A percentile compares a stretch with the other conserved stretches of the same genome.
Conservation (phyloP, 2,329 filamentous ascomycete species). For the Aureobasidium lini region DNA sequence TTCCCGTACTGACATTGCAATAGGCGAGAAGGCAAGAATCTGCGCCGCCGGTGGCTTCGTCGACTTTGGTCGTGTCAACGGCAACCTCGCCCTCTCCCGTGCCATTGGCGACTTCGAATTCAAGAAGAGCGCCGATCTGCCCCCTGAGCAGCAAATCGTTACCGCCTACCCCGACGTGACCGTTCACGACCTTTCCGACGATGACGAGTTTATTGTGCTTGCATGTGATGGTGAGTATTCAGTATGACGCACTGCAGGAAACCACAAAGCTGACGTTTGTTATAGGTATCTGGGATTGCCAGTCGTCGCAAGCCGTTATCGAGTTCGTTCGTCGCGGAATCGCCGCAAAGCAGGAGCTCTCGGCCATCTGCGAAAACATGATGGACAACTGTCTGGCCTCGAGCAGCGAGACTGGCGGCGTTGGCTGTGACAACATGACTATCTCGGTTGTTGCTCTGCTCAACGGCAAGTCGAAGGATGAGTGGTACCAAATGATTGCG, state of each 20-base stretch:
- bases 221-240: slow-evolving; percentile 73
- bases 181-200: slow-evolving; percentile 78
- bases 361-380: slow-evolving; percentile 98
- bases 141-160: slow-evolving; percentile 97
- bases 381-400: slow-evolving; percentile 99
- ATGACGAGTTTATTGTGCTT: slow-evolving; percentile 92
- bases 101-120: slow-evolving; percentile 99
- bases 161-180: slow-evolving; percentile 94
- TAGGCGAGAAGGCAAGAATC: slow-evolving; percentile 92
- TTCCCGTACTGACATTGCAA: slow-evolving; percentile 17
- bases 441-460: slow-evolving; percentile 88
- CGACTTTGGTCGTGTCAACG: slow-evolving; percentile 96
- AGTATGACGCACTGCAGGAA: not conserved
- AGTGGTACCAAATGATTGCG: slow-evolving; percentile 96
- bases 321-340: slow-evolving; percentile 97
- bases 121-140: slow-evolving; percentile 96
- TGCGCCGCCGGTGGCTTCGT: slow-evolving; percentile 94
- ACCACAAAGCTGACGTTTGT: slow-evolving; percentile 16
- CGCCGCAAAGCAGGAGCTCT: slow-evolving; percentile 88
- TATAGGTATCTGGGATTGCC: slow-evolving; percentile 97
- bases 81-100: slow-evolving; percentile 90
- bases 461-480: slow-evolving; percentile 85
- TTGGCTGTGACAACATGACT: slow-evolving; percentile 99
- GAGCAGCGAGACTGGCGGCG: slow-evolving; percentile 94
- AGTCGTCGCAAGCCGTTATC: slow-evolving; percentile 93